phyloP scores from a whole-genome alignment of 2,329 filamentous ascomycete species.

The Helotiales sp. region DNA sequence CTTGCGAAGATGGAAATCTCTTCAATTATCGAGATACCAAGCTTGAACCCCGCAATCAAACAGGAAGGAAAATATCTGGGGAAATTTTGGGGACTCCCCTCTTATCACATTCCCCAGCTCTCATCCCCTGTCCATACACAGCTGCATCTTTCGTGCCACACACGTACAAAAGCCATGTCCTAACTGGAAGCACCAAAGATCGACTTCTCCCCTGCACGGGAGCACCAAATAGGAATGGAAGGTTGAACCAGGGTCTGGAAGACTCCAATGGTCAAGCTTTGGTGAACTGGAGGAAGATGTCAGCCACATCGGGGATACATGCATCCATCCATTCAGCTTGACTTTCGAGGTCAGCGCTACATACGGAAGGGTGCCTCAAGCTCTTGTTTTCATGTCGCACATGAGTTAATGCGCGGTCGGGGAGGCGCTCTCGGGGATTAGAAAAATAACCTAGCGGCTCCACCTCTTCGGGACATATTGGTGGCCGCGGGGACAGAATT shows the following conservation, averaged over 20 bases:
- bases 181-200: too few relatives aligned
- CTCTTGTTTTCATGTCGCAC: neutral
- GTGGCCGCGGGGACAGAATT: neutral
- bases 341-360: neutral
- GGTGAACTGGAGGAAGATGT: too few relatives aligned
- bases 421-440: neutral
- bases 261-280: neutral
- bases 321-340: neutral
- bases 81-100: constrained; percentile 6
- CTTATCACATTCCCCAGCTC: constrained; percentile 1
- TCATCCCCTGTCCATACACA: neutral
- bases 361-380: too few relatives aligned
- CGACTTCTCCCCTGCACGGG: too few relatives aligned
- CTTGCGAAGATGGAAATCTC: neutral
- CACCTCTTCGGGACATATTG: neutral
- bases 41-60: neutral
- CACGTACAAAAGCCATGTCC: neutral
- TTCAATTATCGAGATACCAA: neutral
- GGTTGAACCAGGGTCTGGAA: neutral
- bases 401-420: neutral
- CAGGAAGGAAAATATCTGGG: neutral
- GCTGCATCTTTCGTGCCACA: neutral
- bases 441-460: neutral
- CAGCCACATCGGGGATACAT: neutral
- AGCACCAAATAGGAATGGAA: too few relatives aligned